These are phyloP conservation scores for Monosporascus sp. DNA, from an alignment of 2,329 filamentous ascomycete genomes.

Conservation along the genomic window DNA sequence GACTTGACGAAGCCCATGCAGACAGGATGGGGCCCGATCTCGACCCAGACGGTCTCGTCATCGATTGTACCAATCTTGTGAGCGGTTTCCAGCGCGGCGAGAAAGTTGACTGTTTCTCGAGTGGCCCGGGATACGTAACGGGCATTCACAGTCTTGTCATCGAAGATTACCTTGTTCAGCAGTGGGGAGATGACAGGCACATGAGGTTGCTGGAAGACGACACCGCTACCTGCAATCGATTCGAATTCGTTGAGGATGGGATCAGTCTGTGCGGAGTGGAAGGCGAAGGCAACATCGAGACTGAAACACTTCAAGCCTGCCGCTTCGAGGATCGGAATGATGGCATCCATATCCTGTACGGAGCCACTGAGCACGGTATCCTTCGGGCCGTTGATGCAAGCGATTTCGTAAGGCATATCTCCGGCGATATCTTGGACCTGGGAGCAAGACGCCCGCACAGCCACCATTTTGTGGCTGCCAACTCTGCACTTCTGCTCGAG, in stretches of 20 bases:
- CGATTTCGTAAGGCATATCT: too few species aligned
- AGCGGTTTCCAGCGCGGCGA: constrained; percentile 47
- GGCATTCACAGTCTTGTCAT: constrained; percentile 45
- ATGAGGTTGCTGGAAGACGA: constrained; percentile 42
- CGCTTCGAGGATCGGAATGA: constrained; percentile 29
- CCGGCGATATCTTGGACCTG: too few species aligned
- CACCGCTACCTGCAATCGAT: too few species aligned
- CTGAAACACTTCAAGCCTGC: constrained; percentile 27
- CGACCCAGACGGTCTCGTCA: constrained; percentile 56
- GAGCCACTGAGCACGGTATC: constrained; percentile 61
- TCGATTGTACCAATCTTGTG: constrained; percentile 43
- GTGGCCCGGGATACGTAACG: constrained; percentile 57
- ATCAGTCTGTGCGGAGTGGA: constrained; percentile 57
- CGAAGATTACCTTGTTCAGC: constrained; percentile 47
- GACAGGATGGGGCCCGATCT: constrained; percentile 64
- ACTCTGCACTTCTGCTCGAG: constrained; percentile 55
- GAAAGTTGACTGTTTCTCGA: constrained; percentile 62
- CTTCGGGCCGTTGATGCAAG: constrained; percentile 66
- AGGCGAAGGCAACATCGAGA: constrained; percentile 54
- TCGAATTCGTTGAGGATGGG: constrained; percentile 52
- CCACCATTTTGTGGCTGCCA: constrained; percentile 53
- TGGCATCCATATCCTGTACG: constrained; percentile 28
- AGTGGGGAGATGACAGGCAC: constrained; percentile 64
- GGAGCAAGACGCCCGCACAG: too few species aligned
- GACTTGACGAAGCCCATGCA: constrained; percentile 57